Conservation (phyloP, 2,329 filamentous ascomycete genomes). For the Xylariaceae sp. region DNA sequence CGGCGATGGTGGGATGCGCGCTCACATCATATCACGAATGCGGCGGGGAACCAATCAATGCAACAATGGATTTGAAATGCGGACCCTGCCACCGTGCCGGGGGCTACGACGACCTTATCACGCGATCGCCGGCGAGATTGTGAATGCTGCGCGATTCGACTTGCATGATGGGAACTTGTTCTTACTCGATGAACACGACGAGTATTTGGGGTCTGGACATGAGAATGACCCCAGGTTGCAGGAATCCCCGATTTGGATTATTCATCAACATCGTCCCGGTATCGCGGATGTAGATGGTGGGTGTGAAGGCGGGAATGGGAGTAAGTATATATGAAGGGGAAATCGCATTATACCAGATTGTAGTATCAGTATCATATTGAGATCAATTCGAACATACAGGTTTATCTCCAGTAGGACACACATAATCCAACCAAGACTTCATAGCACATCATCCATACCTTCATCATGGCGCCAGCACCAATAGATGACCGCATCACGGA, state of each 20-base stretch:
- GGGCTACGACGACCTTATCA: neutral
- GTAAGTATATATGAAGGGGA: constrained; percentile 6
- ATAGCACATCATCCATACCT: neutral
- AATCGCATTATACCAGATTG: neutral
- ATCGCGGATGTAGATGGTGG: no score
- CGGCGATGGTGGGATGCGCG: constrained; percentile 10
- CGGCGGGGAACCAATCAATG: constrained; percentile 16
- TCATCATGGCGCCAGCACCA: constrained; percentile 52
- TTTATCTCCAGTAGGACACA: no score
- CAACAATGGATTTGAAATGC: neutral
- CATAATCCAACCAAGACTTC: neutral
- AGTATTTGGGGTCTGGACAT: neutral
- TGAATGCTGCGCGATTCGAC: constrained; percentile 6
- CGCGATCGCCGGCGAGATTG: neutral
- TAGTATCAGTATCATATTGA: neutral
- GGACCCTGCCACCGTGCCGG: constrained; percentile 2
- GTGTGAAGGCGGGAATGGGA: neutral
- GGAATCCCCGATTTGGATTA: constrained; percentile 5
- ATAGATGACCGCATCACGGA: constrained; percentile 64
- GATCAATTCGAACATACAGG: no score
- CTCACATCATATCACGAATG: constrained; percentile 20
- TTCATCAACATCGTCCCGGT: constrained; percentile 7
- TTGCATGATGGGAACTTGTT: neutral
- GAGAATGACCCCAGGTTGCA: neutral
- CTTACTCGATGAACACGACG: no score